Percentiles rank a stretch among this genome's conserved stretches.
Evolutionary conservation across 345 rosid genomes (phyloP).

Genomic region (Lepidium aucheri): DNA sequence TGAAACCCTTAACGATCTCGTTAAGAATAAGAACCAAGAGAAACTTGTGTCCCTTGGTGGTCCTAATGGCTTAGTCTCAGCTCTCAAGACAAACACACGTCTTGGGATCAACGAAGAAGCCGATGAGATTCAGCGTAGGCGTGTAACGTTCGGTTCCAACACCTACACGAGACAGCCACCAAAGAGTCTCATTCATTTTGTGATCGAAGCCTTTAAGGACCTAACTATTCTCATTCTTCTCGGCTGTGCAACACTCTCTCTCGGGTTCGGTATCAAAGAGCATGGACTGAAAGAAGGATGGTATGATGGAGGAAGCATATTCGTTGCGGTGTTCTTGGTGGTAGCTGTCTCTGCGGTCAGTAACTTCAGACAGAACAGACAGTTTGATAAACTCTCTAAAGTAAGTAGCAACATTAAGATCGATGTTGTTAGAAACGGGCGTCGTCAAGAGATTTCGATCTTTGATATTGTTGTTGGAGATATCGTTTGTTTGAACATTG

Average conservation of each 20-base stretch:
- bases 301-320: slow-evolving; percentile 68
- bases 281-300: slow-evolving; percentile 57
- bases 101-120: slow-evolving; percentile 38
- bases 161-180: slow-evolving; percentile 58
- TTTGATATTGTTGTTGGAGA: slow-evolving; percentile 68
- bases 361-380: slow-evolving; percentile 42
- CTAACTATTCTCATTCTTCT: slow-evolving; percentile 50
- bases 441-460: slow-evolving; percentile 39
- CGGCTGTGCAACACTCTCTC: slow-evolving; percentile 52
- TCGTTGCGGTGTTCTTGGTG: slow-evolving; percentile 47
- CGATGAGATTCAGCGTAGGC: slow-evolving; percentile 35
- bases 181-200: slow-evolving; percentile 35
- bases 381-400: slow-evolving; percentile 44
- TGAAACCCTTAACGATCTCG: slow-evolving; percentile 29
- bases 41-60: slow-evolving; percentile 35
- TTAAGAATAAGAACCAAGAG: slow-evolving; percentile 32
- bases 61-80: slow-evolving; percentile 28
- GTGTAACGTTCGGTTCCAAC: slow-evolving; percentile 48
- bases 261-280: slow-evolving; percentile 53
- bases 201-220: slow-evolving; percentile 51
- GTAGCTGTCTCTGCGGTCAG: slow-evolving; percentile 47
- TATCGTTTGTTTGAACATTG: slow-evolving; percentile 43
- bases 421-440: slow-evolving; percentile 42
- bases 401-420: slow-evolving; percentile 47
- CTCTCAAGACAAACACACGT: slow-evolving; percentile 26